Evolutionary conservation across 2,329 filamentous ascomycete genomes (phyloP), one percentile per base, ranked within the genome.

Genomic region (Ceratocystis colombiana): DNA sequence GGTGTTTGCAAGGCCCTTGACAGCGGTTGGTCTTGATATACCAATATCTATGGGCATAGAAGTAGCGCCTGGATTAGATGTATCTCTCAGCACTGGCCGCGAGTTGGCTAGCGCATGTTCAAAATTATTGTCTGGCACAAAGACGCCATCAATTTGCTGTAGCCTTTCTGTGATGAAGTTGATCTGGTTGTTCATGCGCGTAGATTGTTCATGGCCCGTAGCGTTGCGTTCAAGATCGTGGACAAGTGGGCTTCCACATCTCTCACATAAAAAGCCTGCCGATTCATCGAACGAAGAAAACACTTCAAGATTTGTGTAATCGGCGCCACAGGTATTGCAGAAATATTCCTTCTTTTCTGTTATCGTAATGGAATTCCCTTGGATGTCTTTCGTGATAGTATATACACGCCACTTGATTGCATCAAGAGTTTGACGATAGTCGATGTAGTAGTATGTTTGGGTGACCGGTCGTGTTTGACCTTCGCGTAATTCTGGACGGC

Each of bases 401-500:
- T 93, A 92, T 64, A 96, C 86, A 69, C 90, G 88, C 83, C 89
- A 99, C 76, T 99, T 99, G 77, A 96, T 95, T 62, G 90, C 90
- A 76, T 99, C 94, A 72, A 99, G 90, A 45, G 93, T 90, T 67
- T 90, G 88, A 68, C 94, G 90, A 73, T 95, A 95, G 74, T 96
- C 92, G 74, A 99, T 93, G 76, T 90, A 99, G 78, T 96, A 99
- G 81, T 96, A 99, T 69, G 93, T 96, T 72, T 90, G 85, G 73
- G 88, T 91, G 70, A 88, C 87, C 4, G 90, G 88, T 64, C 91
- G 87, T 67, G 88, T 87, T 68, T 91, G 89, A 64, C 89, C 90
- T 73, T 92, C 88, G 70, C 87, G 86, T 66, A 88, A 79, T 74
- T 96, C 91, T 62, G 86, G 84, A 68, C 90, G 65, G 17, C 68